A percentile compares a stretch with the other conserved stretches of the same genome.
phyloP scores from a whole-genome alignment of 768 basidiomycete genomes.

The Leccinum longicurvipes region DNA sequence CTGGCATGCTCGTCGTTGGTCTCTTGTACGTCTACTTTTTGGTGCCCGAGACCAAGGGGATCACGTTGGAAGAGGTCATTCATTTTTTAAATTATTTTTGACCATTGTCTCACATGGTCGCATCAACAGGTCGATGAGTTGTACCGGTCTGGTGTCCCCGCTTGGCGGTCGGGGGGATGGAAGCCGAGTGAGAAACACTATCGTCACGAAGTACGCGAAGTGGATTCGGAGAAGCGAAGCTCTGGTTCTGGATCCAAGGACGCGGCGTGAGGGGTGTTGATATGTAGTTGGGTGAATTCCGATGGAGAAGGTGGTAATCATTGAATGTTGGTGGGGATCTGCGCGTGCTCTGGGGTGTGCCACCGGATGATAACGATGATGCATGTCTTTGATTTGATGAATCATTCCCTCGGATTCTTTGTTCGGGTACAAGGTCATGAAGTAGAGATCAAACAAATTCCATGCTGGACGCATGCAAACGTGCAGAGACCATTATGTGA shows the following conservation, averaged over 20 bases:
- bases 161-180: slow-evolving; percentile 66
- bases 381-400: too few relatives aligned
- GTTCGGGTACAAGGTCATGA: too few relatives aligned
- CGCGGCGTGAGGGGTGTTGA: not conserved
- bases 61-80: slow-evolving; percentile 65
- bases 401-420: too few relatives aligned
- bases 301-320: not conserved
- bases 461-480: too few relatives aligned
- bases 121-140: slow-evolving; percentile 68
- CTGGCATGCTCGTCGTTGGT: slow-evolving; percentile 67
- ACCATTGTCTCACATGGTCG: not conserved
- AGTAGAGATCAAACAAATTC: too few relatives aligned
- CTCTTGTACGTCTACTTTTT: slow-evolving; percentile 71
- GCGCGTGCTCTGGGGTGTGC: not conserved
- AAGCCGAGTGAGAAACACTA: slow-evolving; percentile 44
- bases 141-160: slow-evolving; percentile 62
- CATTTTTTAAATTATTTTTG: not conserved
- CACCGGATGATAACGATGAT: not conserved
- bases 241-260: slow-evolving; percentile 27
- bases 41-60: slow-evolving; percentile 79
- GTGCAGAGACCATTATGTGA: too few relatives aligned
- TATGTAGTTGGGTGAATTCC: not conserved
- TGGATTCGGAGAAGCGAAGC: slow-evolving; percentile 18
- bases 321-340: not conserved
- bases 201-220: slow-evolving; percentile 15